Base-by-base conservation (phyloP, 768 basidiomycete genomes). In the Russula sp. region DNA sequence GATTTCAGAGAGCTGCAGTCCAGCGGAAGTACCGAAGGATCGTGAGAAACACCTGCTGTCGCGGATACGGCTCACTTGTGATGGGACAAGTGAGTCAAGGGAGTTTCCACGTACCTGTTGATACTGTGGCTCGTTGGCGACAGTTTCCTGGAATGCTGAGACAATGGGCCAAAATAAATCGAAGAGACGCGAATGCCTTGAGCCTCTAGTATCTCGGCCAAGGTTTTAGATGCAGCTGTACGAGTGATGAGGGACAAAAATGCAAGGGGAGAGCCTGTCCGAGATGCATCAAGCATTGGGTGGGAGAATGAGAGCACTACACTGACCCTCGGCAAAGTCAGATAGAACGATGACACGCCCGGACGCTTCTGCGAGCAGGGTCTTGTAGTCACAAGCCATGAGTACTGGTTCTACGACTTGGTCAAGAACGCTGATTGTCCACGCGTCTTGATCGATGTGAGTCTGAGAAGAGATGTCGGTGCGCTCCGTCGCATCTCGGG, bases 271-370 rank as follows among this genome's bases (percentile, higher is more conserved):
- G 62, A 49, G 35, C 38, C 62, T 63, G 36, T 36, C 36, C 39
- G 18, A 11, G n/a, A 16, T 6, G n/a, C 5, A 42, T 53, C 5
- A 43, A 14, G 32, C 13, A 43, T 25, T 22, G 34, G 20, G 8
- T 7, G 2, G 35, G 20, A 45, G 45, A 41, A 38, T 5, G 39
- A 18, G 42, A 11, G 25, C 25, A 58, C 9, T 14, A 14, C 18
- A 50, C 59, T 20, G 22, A 67, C 60, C 42, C 34, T 67, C 59
- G 32, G 56, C 22, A 62, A 69, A 69, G 42, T 59, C 60, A n/a
- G 69, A 60, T 43, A 72, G 50, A 34, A 74, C 55, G 41, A 74
- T 67, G 4, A 74, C 66, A 47, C 73, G 65, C 32, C 73, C 73
- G n/a, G 71, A 65, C 29, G 71, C 67, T 46, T 69, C 61, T 41